A percentile compares a stretch with the other conserved stretches of the same genome.
phyloP scores from a whole-genome alignment of 257 asterid genomes.

The Prunella vulgaris region DNA sequence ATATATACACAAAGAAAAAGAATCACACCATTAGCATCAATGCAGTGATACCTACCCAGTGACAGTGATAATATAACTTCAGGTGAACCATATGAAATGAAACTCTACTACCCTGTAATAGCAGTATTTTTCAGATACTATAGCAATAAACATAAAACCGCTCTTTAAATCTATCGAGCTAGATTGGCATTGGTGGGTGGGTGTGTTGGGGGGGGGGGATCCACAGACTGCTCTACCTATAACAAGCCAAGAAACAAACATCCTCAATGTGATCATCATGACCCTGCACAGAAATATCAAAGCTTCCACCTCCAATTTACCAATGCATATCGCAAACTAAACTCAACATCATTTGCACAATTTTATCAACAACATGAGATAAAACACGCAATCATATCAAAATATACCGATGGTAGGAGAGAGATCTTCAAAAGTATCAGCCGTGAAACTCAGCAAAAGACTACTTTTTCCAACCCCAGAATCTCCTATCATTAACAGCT shows the following conservation, averaged over 20 bases:
- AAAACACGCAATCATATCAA: not conserved
- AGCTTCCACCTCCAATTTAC: not conserved
- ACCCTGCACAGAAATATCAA: not conserved
- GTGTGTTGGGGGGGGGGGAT: too few relatives aligned
- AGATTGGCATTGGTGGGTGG: not conserved
- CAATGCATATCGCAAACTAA: not conserved
- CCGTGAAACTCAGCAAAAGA: conserved; percentile 84
- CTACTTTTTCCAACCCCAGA: conserved; percentile 95
- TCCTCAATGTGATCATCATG: not conserved
- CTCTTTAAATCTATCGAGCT: not conserved
- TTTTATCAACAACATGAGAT: not conserved
- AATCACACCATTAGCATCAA: not conserved
- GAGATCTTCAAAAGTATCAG: conserved; percentile 80
- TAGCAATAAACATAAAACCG: not conserved
- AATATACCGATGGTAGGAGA: conserved; percentile 64
- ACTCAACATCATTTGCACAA: not conserved
- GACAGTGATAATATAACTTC: not conserved
- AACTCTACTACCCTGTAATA: not conserved
- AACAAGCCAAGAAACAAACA: not conserved
- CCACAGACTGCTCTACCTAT: not conserved
- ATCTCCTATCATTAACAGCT: conserved; percentile 72
- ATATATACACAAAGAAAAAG: not conserved
- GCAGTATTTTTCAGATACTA: not conserved
- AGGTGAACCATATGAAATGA: not conserved
- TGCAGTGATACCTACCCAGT: not conserved